phyloP scores from a whole-genome alignment of 2,329 filamentous ascomycete species.

The Cordyceps militaris region DNA sequence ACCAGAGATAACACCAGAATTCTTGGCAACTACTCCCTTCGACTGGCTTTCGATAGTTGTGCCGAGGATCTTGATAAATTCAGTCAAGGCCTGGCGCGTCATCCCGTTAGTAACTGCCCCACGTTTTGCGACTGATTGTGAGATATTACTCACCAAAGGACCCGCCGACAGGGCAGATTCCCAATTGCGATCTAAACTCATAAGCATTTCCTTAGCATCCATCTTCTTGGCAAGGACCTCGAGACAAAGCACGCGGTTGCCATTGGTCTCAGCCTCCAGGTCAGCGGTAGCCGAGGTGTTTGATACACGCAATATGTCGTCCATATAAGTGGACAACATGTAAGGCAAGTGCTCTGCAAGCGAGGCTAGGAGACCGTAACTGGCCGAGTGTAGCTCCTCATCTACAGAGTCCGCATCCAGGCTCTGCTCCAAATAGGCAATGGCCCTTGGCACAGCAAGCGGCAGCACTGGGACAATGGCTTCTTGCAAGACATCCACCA shows the following conservation, averaged over 20 bases:
- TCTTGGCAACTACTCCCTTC: conserved; percentile 73
- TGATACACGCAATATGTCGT: conserved; percentile 64
- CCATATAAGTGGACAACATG: conserved; percentile 75
- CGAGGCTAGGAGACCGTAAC: conserved; percentile 71
- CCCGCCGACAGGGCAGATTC: conserved; percentile 54
- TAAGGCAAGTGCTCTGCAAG: conserved; percentile 80
- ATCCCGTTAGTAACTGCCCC: conserved; percentile 6
- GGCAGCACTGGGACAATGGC: conserved; percentile 80
- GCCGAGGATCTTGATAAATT: conserved; percentile 64
- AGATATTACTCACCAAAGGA: conserved; percentile 47
- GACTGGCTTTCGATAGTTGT: conserved; percentile 67
- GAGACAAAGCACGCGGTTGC: conserved; percentile 62
- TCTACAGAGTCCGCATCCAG: conserved; percentile 46
- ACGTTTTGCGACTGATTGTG: background rate
- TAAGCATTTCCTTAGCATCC: conserved; percentile 68
- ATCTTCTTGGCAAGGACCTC: conserved; percentile 69
- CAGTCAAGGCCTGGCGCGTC: conserved; percentile 49
- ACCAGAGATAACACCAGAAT: conserved; percentile 60
- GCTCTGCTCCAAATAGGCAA: conserved; percentile 63
- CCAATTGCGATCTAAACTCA: conserved; percentile 68
- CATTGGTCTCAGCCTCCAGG: conserved; percentile 54
- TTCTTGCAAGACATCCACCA: conserved; percentile 82
- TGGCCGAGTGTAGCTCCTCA: conserved; percentile 68
- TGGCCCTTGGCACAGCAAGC: conserved; percentile 61
- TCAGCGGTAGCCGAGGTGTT: conserved; percentile 61